Base-by-base conservation (phyloP, 768 basidiomycete genomes). In the Grammothele lineata region DNA sequence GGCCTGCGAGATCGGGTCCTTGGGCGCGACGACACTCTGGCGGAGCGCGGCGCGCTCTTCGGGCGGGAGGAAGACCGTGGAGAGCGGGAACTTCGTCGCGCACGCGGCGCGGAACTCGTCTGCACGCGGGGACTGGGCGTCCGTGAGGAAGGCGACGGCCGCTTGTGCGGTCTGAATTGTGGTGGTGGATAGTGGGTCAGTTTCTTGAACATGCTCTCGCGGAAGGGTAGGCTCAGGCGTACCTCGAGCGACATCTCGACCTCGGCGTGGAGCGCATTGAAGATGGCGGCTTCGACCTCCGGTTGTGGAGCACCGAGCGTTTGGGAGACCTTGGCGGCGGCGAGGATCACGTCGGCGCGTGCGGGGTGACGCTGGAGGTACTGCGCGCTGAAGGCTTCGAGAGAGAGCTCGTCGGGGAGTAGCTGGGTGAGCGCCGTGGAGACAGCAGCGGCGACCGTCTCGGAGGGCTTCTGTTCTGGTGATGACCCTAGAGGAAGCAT, bases 301-400 rank as follows among this genome's bases (percentile, higher is more conserved):
- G 75, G 74, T 30, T 63, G 55, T 8, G 81, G 70, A 0, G 75
- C 63, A 3, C 70, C 69, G 37, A 90, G 65, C 5, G 62, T 53
- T 1, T 61, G 69, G 12, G 74, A 66, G 1, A 73, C 87, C 57
- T 74, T 73, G 5, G 90, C 90, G 34, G 71, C 72, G 3, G 80
- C 84, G 6, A 95, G 64, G 26, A 87, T 67, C 0, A 81, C 80
- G 2, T 62, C 51, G 0, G 79, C 70, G 9, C 74, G 74, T 0
- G 64, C 56, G 0, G 80, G 67, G 50, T 85, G 75, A 14, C 59
- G 70, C 59, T 93, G 87, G 11, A 92, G 73, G 62, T 84, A 92
- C 51, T 87, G 79, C 15, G 81, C 76, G 58, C 88, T 92, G 69
- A 75, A 86, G 0, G 74, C 74, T 34, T 85, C 81, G n/a, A 81